Evolutionary conservation across 441 rosid species (phyloP), one percentile per base, ranked within the genome.

Genomic region (Biscutella laevigata): DNA sequence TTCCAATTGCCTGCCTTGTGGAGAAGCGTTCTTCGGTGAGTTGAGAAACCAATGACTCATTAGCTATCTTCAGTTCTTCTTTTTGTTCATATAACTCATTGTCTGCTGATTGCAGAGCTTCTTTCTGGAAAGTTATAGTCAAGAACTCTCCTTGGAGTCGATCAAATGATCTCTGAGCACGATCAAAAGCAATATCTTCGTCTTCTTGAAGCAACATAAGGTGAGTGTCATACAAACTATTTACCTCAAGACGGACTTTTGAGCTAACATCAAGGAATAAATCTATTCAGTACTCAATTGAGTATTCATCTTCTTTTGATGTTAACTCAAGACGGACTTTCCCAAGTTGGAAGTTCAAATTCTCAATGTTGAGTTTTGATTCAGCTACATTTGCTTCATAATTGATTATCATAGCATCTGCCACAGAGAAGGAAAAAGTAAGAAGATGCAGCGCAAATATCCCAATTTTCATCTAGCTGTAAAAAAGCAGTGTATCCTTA

Each of bases 351-450:
- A 76, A 61, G 61, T 76, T 83, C 61, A 88, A 62, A 64, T 62
- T 69, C 68, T 76, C 82, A 38, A 53, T 53, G 27, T 71, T 74
- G 65, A 77, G 71, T 57, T 50, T 70, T 49, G 68, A 69, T 40
- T 75, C 82, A 41, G 70, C 76, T 36, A 69, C 46, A 41, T 70
- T 44, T 61, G 68, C 77, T 76, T 80, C 90, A 72, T 64, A 53
- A 46, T 69, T 66, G 57, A 51, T 68, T 66, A 84, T 61, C 70
- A 62, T 52, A 57, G 70, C 74, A 74, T 87, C 98, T 91, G 83
- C 76, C 68, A 6, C 36, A 47, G 40, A 52, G 62, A 57, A 9
- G 27, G 19, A 16, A 13, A 17, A 40, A 39, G n/a, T 20, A 46
- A 14, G 33, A 11, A 34, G 30, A 26, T 7, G n/a, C 0, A 6